Percentiles rank a stretch among this genome's conserved stretches.
Evolutionary conservation across 176 grass and related monocot species (phyloP).

Genomic region (Oryza glaberrima): DNA sequence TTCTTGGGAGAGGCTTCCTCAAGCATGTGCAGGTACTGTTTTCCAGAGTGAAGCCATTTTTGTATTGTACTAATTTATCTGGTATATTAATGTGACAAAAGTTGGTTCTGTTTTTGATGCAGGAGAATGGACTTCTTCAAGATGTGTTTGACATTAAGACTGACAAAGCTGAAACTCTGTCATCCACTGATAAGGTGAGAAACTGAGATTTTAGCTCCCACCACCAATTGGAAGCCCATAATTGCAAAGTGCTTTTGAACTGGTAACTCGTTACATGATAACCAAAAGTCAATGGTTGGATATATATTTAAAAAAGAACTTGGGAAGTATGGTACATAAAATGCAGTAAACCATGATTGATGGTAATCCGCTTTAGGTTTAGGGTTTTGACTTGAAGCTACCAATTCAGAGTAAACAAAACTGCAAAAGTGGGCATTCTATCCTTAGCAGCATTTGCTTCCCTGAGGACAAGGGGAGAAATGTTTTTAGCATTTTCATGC

Average conservation of each 20-base stretch:
- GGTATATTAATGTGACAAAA: constrained; percentile 10
- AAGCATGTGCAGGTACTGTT: constrained; percentile 77
- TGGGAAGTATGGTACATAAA: background rate
- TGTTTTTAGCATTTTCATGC: background rate
- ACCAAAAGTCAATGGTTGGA: background rate
- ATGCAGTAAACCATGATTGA: background rate
- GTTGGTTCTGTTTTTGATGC: constrained; percentile 29
- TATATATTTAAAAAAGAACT: background rate
- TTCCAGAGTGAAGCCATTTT: constrained; percentile 10
- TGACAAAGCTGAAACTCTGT: constrained; percentile 70
- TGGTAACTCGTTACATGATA: background rate
- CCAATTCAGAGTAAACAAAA: background rate
- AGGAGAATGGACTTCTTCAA: constrained; percentile 88
- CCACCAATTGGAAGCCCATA: background rate
- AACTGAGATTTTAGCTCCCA: too few relatives aligned
- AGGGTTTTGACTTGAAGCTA: background rate
- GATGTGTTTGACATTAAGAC: constrained; percentile 75
- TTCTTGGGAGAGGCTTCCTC: constrained; percentile 86
- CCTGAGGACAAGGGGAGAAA: background rate
- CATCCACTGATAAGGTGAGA: constrained; percentile 69
- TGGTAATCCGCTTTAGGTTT: background rate
- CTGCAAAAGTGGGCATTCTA: background rate
- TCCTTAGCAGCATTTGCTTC: background rate
- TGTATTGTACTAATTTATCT: background rate
- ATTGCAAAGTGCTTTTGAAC: background rate